Conservation (phyloP, 169 alveolate genomes). For the Eimeria necatrix region DNA sequence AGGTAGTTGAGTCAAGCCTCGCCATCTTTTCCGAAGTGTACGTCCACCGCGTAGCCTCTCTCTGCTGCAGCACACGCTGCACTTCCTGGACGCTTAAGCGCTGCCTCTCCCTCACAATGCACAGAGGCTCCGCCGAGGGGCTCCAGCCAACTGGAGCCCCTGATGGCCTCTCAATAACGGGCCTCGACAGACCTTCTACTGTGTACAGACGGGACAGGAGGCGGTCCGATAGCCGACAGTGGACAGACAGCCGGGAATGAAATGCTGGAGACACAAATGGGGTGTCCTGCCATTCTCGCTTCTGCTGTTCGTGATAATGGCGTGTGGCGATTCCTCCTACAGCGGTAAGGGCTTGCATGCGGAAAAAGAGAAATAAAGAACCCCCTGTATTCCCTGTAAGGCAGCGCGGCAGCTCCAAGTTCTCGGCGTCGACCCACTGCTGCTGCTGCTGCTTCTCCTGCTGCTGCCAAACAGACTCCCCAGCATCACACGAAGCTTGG, state of each 20-base stretch:
- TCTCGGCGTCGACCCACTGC: slow-evolving; percentile 51
- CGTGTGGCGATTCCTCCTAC: not conserved
- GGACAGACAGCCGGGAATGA: not conserved
- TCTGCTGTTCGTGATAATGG: not conserved
- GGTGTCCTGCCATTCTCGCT: slow-evolving; percentile 36
- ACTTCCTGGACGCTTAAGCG: not conserved
- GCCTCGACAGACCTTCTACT: not conserved
- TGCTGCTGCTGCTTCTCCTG: slow-evolving; percentile 38
- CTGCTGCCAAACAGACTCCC: not conserved
- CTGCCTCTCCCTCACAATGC: slow-evolving; percentile 2
- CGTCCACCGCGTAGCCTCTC: no score
- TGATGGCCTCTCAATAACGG: not conserved
- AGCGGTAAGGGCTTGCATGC: not conserved
- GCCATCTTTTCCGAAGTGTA: no score
- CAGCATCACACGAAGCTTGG: not conserved
- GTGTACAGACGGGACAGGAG: not conserved
- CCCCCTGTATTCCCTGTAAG: not conserved
- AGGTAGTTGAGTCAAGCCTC: no score
- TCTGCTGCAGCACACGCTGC: slow-evolving; percentile 1
- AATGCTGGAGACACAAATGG: slow-evolving; percentile 45
- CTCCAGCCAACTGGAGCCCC: not conserved
- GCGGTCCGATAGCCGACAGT: slow-evolving; percentile 3
- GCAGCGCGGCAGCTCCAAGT: slow-evolving; percentile 33
- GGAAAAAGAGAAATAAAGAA: not conserved
- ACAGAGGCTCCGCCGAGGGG: slow-evolving; percentile 7